Conservation (phyloP, 768 basidiomycete genomes). For the Hypholoma fasciculare region DNA sequence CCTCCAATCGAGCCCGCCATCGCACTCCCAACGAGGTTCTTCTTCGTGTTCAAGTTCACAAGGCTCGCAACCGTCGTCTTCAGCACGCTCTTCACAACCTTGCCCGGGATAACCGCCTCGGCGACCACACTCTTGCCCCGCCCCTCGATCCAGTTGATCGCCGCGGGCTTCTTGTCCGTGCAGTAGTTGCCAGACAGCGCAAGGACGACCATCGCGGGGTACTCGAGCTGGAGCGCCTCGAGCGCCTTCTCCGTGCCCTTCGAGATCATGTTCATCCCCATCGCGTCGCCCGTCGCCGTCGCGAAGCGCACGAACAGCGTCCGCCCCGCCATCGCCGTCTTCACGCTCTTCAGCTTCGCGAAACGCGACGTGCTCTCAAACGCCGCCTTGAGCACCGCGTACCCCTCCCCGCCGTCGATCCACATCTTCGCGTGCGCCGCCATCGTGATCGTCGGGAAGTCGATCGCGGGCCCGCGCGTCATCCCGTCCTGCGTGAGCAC, state of each 20-base stretch:
- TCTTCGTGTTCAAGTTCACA: slow-evolving; percentile 92
- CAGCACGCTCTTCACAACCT: slow-evolving; percentile 83
- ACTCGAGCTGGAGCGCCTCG: slow-evolving; percentile 71
- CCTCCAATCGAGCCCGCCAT: slow-evolving; percentile 99
- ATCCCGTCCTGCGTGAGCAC: slow-evolving; percentile 92
- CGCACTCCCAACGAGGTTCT: slow-evolving; percentile 95
- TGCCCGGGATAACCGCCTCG: slow-evolving; percentile 90
- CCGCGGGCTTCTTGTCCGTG: slow-evolving; percentile 99
- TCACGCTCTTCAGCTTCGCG: slow-evolving; percentile 81
- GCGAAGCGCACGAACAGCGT: slow-evolving; percentile 93
- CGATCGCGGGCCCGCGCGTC: slow-evolving; percentile 98
- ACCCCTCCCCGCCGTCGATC: slow-evolving; percentile 84
- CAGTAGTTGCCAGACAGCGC: slow-evolving; percentile 98
- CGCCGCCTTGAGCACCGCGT: slow-evolving; percentile 70
- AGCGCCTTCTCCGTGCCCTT: slow-evolving; percentile 97
- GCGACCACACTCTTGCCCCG: slow-evolving; percentile 97
- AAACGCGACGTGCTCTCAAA: slow-evolving; percentile 97
- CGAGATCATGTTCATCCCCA: slow-evolving; percentile 99
- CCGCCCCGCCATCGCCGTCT: slow-evolving; percentile 89
- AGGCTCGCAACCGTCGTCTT: slow-evolving; percentile 93
- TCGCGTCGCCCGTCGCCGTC: slow-evolving; percentile 94
- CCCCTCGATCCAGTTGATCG: slow-evolving; percentile 99
- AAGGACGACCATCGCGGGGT: slow-evolving; percentile 89
- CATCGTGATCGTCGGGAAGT: slow-evolving; percentile 80
- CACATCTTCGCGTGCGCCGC: slow-evolving; percentile 87